phyloP scores from a whole-genome alignment of 2,329 filamentous ascomycete species.

The Chalaropsis thielavioides region DNA sequence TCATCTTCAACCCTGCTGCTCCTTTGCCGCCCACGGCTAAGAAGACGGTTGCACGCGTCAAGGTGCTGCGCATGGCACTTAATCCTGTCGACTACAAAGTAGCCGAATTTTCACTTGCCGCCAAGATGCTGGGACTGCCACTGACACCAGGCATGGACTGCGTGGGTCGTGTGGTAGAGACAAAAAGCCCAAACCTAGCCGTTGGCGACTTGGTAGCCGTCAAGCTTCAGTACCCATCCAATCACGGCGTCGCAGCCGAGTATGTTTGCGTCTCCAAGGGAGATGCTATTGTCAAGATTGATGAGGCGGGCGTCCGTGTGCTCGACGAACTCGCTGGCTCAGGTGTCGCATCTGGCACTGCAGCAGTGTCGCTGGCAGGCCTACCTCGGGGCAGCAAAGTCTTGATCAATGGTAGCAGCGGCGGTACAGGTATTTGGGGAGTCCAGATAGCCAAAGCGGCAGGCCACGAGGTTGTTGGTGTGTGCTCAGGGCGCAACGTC shows the following conservation, averaged over 20 bases:
- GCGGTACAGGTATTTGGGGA: conserved; percentile 45
- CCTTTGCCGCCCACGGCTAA: conserved; percentile 19
- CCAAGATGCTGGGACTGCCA: conserved; percentile 30
- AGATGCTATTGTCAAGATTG: conserved; percentile 9
- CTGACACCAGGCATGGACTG: conserved; percentile 37
- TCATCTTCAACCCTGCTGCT: conserved; percentile 20
- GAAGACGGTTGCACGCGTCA: conserved; percentile 28
- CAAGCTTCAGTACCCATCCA: conserved; percentile 21
- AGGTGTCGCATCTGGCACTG: conserved; percentile 28
- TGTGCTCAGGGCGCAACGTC: conserved; percentile 45
- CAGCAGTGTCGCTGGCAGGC: not conserved
- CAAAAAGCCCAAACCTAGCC: conserved; percentile 23
- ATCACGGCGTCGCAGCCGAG: conserved; percentile 31
- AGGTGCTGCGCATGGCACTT: conserved; percentile 30
- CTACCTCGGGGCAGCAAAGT: conserved; percentile 35
- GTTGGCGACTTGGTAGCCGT: conserved; percentile 34
- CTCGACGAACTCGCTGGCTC: conserved; percentile 37
- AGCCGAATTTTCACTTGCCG: conserved; percentile 21
- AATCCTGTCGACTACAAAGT: conserved; percentile 40
- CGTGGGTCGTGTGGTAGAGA: conserved; percentile 32
- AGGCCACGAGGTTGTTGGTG: conserved; percentile 45
- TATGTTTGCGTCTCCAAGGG: conserved; percentile 27
- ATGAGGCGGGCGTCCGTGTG: conserved; percentile 22
- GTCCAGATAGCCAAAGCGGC: conserved; percentile 51
- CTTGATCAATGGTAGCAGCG: conserved; percentile 52